Conservation (phyloP, 306 rosid species). For the Vigna angularis region DNA sequence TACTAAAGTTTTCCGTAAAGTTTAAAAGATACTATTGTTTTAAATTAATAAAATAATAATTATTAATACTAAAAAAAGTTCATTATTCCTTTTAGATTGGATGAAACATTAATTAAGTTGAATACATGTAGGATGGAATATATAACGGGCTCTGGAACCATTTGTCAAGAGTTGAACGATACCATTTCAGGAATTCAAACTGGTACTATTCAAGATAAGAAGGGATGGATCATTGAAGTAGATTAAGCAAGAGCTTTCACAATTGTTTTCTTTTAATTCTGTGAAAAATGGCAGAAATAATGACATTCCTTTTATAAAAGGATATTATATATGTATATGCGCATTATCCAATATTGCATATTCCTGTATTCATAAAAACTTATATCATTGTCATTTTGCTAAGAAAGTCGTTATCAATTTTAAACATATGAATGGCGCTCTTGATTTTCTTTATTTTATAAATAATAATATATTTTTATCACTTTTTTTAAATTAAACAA, state of each 20-base stretch:
- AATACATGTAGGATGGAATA: conserved; percentile 66
- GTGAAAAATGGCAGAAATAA: not conserved
- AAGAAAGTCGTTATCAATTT: not conserved
- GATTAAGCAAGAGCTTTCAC: not conserved
- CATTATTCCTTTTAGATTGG: no score
- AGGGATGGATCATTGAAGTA: conserved; percentile 77
- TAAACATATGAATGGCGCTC: not conserved
- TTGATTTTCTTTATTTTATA: not conserved
- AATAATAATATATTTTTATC: no score
- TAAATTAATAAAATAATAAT: no score
- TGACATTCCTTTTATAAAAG: not conserved
- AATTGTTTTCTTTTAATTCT: not conserved
- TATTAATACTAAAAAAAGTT: no score
- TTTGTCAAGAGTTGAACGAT: conserved; percentile 54
- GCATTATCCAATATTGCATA: no score
- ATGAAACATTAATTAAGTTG: not conserved
- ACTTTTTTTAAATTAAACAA: no score
- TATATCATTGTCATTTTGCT: not conserved
- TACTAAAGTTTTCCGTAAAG: no score
- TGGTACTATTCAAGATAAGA: conserved; percentile 67
- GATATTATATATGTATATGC: not conserved
- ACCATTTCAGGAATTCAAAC: conserved; percentile 74
- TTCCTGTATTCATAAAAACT: no score
- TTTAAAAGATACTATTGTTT: no score
- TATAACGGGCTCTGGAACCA: conserved; percentile 61